A percentile compares a stretch with the other conserved stretches of the same genome.
Conservation (phyloP, 208 protist genomes). For the Trypanosoma melophagium region DNA sequence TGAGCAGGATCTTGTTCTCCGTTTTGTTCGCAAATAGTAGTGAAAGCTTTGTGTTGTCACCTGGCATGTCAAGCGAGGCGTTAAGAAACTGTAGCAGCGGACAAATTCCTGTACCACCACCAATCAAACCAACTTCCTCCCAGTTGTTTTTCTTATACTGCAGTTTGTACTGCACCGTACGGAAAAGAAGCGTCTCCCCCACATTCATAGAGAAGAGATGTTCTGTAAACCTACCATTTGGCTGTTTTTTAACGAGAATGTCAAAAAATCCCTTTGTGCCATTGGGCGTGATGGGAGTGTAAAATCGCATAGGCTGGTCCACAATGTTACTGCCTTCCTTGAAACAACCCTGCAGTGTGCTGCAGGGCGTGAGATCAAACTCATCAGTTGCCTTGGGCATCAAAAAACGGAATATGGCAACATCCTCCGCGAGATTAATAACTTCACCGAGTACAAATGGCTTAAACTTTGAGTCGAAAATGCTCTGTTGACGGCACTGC, state of each 20-base stretch:
- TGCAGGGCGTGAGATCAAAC: conserved; percentile 80
- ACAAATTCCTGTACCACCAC: conserved; percentile 91
- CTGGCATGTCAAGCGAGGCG: conserved; percentile 72
- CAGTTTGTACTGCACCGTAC: conserved; percentile 79
- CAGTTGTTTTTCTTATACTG: conserved; percentile 80
- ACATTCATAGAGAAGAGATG: conserved; percentile 84
- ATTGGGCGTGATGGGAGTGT: conserved; percentile 89
- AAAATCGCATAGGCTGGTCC: conserved; percentile 87
- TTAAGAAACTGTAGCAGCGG: conserved; percentile 92
- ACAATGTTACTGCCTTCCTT: conserved; percentile 79
- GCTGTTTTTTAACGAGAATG: conserved; percentile 85
- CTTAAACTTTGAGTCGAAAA: conserved; percentile 73
- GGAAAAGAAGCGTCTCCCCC: conserved; percentile 80
- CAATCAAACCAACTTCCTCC: conserved; percentile 86
- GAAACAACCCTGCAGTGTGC: conserved; percentile 81
- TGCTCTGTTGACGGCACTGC: conserved; percentile 39
- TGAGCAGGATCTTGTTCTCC: conserved; percentile 92
- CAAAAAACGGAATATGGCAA: conserved; percentile 86
- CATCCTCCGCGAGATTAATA: conserved; percentile 82
- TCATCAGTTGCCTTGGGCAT: conserved; percentile 60
- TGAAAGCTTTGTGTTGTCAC: conserved; percentile 82
- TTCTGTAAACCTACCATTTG: conserved; percentile 78
- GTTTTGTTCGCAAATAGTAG: conserved; percentile 90
- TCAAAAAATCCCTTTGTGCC: conserved; percentile 89
- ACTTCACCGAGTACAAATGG: conserved; percentile 85